A percentile compares a stretch with the other conserved stretches of the same genome.
These are phyloP conservation scores for Phytopythium sindhum DNA, from an alignment of 352 stramenopile species.

Conservation along the genomic window DNA sequence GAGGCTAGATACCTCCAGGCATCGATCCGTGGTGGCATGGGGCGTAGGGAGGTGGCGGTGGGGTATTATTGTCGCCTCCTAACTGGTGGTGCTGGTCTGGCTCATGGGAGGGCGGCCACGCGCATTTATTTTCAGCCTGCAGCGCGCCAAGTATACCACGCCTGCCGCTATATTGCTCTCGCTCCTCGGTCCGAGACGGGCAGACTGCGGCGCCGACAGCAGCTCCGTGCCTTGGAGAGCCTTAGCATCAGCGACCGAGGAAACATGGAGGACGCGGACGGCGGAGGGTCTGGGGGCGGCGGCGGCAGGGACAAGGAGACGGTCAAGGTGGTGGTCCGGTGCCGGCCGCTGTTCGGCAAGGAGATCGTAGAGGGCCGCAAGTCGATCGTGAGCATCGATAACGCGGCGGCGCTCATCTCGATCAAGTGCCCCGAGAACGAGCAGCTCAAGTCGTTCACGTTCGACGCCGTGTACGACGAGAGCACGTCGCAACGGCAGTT, in stretches of 20 bases:
- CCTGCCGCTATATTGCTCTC: background rate
- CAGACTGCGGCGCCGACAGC: background rate
- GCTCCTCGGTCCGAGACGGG: background rate
- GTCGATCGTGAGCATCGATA: slow-evolving; percentile 78
- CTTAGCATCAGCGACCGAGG: background rate
- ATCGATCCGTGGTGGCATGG: too few relatives aligned
- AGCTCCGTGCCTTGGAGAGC: background rate
- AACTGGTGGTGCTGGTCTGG: too few relatives aligned
- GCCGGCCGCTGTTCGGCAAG: slow-evolving; percentile 82
- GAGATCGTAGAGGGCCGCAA: slow-evolving; percentile 80
- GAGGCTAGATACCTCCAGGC: too few relatives aligned
- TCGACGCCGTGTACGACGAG: slow-evolving; percentile 90
- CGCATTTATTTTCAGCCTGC: background rate
- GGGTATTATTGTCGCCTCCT: background rate
- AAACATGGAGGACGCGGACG: background rate
- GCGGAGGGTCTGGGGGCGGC: background rate
- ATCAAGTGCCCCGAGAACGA: slow-evolving; percentile 76
- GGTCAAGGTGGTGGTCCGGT: slow-evolving; percentile 89
- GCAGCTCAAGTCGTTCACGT: slow-evolving; percentile 87
- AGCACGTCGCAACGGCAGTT: slow-evolving; percentile 80
- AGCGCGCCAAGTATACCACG: background rate
- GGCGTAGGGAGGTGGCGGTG: too few relatives aligned
- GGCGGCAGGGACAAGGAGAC: slow-evolving; percentile 69
- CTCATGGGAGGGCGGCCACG: too few relatives aligned
- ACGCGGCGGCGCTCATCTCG: slow-evolving; percentile 55